Evolutionary conservation across 1,139 yeast species (phyloP).

Genomic region (Yamadazyma dushanensis): DNA sequence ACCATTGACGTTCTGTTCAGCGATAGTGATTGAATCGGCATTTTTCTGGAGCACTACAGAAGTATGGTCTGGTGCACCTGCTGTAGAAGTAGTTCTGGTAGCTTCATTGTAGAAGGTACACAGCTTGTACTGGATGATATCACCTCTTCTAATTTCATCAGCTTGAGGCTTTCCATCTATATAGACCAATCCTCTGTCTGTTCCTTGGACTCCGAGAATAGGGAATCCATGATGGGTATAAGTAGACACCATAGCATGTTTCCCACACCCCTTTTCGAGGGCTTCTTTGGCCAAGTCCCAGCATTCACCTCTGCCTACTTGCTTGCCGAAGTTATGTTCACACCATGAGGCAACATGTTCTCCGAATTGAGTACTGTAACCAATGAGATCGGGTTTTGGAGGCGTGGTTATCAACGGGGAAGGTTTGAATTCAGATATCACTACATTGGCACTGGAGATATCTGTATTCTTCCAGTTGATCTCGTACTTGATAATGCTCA

Average conservation of each 20-base stretch:
- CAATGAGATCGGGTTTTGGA: slow-evolving; percentile 35
- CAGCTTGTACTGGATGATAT: slow-evolving; percentile 39
- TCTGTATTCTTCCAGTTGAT: slow-evolving; percentile 45
- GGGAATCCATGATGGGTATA: slow-evolving; percentile 62
- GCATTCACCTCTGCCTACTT: slow-evolving; percentile 73
- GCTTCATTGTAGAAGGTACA: slow-evolving; percentile 42
- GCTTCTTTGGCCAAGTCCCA: slow-evolving; percentile 77
- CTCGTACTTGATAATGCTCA: slow-evolving; percentile 46
- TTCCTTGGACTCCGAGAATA: slow-evolving; percentile 38
- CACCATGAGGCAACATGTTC: slow-evolving; percentile 65
- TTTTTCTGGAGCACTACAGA: slow-evolving; percentile 50
- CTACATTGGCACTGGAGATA: slow-evolving; percentile 21
- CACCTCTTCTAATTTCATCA: slow-evolving; percentile 45
- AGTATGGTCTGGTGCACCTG: slow-evolving; percentile 71
- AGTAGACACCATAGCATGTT: slow-evolving; percentile 58
- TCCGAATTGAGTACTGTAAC: slow-evolving; percentile 46
- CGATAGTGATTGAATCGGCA: slow-evolving; percentile 37
- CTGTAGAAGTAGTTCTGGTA: slow-evolving; percentile 28
- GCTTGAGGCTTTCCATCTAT: slow-evolving; percentile 21
- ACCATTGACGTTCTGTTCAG: slow-evolving; percentile 64
- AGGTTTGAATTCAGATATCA: slow-evolving; percentile 43
- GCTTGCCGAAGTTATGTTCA: slow-evolving; percentile 52
- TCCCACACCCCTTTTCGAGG: slow-evolving; percentile 57
- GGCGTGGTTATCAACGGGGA: slow-evolving; percentile 49
- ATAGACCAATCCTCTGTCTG: slow-evolving; percentile 20